Base-by-base conservation (phyloP, 2,329 filamentous ascomycete species). In the Lecanicillium sp. region DNA sequence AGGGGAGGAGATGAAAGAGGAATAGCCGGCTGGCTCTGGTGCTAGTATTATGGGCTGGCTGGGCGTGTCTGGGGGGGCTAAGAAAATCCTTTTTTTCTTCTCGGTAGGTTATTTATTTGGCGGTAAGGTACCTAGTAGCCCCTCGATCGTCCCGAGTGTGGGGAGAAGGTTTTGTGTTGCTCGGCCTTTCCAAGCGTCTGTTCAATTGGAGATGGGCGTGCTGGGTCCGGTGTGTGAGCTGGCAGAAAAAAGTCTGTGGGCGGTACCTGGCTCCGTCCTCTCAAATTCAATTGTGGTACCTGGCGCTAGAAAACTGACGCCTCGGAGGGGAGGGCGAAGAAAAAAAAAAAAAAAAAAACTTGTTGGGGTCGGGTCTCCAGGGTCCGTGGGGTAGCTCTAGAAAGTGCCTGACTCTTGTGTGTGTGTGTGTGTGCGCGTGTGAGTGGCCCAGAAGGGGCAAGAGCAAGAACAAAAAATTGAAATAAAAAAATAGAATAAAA, bases 291-390 rank as follows among this genome's bases (percentile, higher is more conserved):
- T 25, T 25, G 22, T 11, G 22, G 38, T 41, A 41, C 38, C 38
- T 41, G 38, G 33, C 22, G 29, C 33, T 32, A 32, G 22, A 33
- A n/a, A n/a, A n/a, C n/a, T n/a, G n/a, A n/a, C n/a, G n/a, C n/a
- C n/a, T n/a, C n/a, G n/a, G n/a, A n/a, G n/a, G n/a, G n/a, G n/a
- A n/a, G n/a, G n/a, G n/a, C n/a, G n/a, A n/a, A n/a, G n/a, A n/a
- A n/a, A n/a, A n/a, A n/a, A n/a, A n/a, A n/a, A n/a, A n/a, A n/a
- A n/a, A n/a, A n/a, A n/a, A n/a, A n/a, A 33, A 22, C 36, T 40
- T 41, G 38, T 41, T 41, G 38, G 38, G 38, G 38, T 41, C 38
- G n/a, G 36, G 33, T 32, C n/a, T 29, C 27, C 34, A 41, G 38
- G 38, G 38, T 41, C 38, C 38, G 34, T 36, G 38, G 38, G 33